Evolutionary conservation across 495 filamentous ascomycete genomes (phyloP).

Genomic region (Cairneyella variabilis): DNA sequence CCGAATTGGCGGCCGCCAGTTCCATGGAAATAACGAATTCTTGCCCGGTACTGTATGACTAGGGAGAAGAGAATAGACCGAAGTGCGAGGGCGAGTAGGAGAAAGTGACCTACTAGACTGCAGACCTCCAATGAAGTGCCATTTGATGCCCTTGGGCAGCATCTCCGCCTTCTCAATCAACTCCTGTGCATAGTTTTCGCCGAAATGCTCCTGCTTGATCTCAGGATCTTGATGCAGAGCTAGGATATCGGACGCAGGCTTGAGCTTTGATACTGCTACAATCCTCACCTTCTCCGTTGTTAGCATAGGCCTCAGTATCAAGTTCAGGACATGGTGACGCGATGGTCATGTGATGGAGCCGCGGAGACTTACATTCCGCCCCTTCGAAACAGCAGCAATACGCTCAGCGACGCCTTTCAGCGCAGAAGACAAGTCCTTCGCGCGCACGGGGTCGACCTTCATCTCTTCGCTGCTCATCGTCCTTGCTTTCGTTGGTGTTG

Average conservation of each 20-base stretch:
- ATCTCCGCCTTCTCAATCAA: constrained; percentile 77
- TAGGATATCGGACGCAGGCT: constrained; percentile 84
- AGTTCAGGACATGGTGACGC: too few relatives aligned
- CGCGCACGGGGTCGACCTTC: constrained; percentile 49
- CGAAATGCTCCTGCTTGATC: constrained; percentile 72
- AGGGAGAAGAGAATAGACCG: too few relatives aligned
- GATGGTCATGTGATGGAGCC: too few relatives aligned
- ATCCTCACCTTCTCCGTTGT: constrained; percentile 61
- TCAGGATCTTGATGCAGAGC: constrained; percentile 62
- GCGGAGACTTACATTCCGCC: constrained; percentile 37
- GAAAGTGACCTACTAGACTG: constrained; percentile 49
- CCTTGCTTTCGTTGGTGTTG: not conserved
- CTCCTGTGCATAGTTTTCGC: constrained; percentile 97
- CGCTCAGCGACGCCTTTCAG: constrained; percentile 42
- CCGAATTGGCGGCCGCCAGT: too few relatives aligned
- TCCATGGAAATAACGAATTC: too few relatives aligned
- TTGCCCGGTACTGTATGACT: too few relatives aligned
- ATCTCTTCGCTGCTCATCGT: constrained; percentile 34
- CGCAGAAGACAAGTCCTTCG: constrained; percentile 41
- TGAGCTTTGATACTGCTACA: constrained; percentile 91
- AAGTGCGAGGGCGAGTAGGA: not conserved
- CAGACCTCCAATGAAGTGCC: constrained; percentile 95
- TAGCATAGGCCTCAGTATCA: not conserved
- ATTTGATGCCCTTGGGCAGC: constrained; percentile 72
- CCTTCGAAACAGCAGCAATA: constrained; percentile 40